Evolutionary conservation across 2,329 filamentous ascomycete genomes (phyloP).

Genomic region (Intubia oerlemansii): DNA sequence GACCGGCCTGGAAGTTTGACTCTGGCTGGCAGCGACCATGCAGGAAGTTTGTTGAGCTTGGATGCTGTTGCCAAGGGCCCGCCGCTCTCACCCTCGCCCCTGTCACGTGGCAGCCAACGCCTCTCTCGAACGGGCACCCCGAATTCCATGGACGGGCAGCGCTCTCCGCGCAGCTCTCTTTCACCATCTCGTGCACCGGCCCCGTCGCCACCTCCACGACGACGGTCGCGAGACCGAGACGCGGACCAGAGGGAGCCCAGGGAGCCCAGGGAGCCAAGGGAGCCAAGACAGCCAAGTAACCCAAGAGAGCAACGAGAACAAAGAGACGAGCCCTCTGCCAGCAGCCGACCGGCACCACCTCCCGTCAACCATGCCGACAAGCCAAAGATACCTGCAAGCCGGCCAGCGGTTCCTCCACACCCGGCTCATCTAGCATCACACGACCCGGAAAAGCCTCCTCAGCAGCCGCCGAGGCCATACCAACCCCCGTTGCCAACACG

Average conservation of each 20-base stretch:
- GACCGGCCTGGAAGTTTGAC: constrained; percentile 13
- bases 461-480: too few species aligned
- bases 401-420: too few species aligned
- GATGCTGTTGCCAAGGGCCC: constrained; percentile 20
- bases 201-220: constrained; percentile 41
- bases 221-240: constrained; percentile 35
- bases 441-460: too few species aligned
- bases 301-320: too few species aligned
- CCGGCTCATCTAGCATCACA: too few species aligned
- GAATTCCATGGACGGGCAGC: constrained; percentile 22
- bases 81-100: constrained; percentile 8
- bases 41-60: constrained; percentile 26
- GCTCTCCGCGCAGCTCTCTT: constrained; percentile 27
- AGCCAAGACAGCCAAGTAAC: too few species aligned
- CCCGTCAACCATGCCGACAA: too few species aligned
- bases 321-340: too few species aligned
- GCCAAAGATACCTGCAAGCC: too few species aligned
- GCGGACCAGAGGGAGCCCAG: constrained; percentile 20
- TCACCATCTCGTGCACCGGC: constrained; percentile 26
- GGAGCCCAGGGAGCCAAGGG: constrained; percentile 6
- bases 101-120: too few species aligned
- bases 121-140: too few species aligned
- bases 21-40: constrained; percentile 17
- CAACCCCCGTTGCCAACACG: neutral
- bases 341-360: too few species aligned